A percentile compares a stretch with the other conserved stretches of the same genome.
These are phyloP conservation scores for Eimeria praecox DNA, from an alignment of 169 alveolate species.

Conservation along the genomic window DNA sequence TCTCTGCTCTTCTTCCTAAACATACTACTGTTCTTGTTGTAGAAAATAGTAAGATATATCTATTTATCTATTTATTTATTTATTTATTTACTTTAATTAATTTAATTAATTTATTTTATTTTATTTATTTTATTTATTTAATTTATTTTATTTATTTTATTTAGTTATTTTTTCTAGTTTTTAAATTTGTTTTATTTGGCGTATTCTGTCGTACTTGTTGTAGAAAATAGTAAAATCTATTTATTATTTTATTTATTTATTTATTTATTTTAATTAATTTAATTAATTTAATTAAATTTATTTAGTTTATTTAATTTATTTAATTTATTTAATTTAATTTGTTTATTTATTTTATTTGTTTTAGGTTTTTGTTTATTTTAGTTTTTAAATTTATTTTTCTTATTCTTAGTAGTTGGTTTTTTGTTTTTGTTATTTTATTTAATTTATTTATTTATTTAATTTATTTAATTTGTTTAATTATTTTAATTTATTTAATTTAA, in stretches of 20 bases:
- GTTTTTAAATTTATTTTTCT: background rate
- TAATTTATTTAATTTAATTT: background rate
- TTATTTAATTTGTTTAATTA: background rate
- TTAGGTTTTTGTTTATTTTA: background rate
- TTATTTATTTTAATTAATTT: background rate
- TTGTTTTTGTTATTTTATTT: background rate
- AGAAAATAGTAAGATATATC: background rate
- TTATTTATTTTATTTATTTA: background rate
- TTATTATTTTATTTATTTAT: background rate
- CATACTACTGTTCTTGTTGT: background rate
- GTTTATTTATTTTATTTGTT: background rate
- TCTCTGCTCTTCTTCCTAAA: background rate
- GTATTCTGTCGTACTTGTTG: too few relatives aligned
- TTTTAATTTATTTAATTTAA: background rate
- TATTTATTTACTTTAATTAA: too few relatives aligned
- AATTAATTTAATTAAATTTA: background rate
- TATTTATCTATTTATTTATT: too few relatives aligned
- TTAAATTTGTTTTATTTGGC: background rate
- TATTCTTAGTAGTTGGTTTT: too few relatives aligned
- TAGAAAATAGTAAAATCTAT: background rate
- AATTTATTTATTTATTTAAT: too few relatives aligned
- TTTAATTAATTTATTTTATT: background rate
- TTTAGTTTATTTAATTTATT: background rate
- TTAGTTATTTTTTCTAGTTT: background rate
- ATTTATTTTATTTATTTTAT: background rate